Evolutionary conservation across 768 basidiomycete genomes (phyloP).

Genomic region (Leucosporidium scottii): DNA sequence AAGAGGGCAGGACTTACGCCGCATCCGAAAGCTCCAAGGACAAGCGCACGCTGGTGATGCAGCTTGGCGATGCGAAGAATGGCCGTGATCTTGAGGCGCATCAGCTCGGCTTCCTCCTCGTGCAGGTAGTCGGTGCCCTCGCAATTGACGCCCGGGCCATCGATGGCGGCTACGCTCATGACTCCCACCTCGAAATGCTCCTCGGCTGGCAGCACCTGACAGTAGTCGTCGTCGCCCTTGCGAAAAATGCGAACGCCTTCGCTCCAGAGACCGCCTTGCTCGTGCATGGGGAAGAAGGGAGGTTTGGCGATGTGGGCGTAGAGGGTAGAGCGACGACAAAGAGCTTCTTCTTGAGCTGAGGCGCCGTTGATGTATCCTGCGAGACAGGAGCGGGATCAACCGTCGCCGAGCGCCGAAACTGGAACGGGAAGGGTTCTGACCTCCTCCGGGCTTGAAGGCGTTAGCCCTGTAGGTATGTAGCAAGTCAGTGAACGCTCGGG

Average conservation of each 20-base stretch:
- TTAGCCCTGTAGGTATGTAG: background rate
- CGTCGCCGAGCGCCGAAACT: too few relatives aligned
- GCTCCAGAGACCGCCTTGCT: background rate
- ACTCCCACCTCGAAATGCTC: background rate
- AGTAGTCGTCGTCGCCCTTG: background rate
- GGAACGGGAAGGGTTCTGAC: too few relatives aligned
- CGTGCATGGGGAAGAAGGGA: background rate
- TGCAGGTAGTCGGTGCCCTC: background rate
- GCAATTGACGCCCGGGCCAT: background rate
- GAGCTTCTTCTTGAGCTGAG: conserved; percentile 7
- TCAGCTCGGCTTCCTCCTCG: background rate
- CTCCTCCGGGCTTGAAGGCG: conserved; percentile 1
- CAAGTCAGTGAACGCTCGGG: background rate
- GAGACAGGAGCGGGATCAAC: too few relatives aligned
- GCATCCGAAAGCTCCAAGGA: conserved; percentile 9
- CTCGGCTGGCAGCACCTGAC: background rate
- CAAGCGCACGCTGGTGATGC: background rate
- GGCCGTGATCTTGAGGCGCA: background rate
- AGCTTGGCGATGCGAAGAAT: conserved; percentile 8
- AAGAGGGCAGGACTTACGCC: background rate
- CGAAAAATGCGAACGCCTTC: background rate
- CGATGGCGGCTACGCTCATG: background rate
- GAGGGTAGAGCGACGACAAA: conserved; percentile 7
- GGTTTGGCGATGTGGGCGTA: background rate
- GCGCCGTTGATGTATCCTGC: conserved; percentile 3